Percentiles rank a stretch among this genome's conserved stretches.
These are phyloP conservation scores for Picea abies DNA, from an alignment of 83 land plant species.

Conservation along the genomic window DNA sequence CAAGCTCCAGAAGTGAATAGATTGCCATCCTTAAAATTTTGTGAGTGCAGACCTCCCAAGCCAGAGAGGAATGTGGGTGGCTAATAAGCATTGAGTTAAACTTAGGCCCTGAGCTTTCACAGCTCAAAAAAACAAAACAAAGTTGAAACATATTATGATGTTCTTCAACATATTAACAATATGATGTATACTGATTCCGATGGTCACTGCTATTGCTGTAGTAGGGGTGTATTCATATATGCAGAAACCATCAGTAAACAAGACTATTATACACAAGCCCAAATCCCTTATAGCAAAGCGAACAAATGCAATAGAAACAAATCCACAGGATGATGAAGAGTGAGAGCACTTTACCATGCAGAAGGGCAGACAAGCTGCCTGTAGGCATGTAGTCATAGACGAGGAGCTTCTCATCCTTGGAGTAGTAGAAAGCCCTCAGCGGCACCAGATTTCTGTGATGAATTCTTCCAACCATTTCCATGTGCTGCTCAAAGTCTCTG, in stretches of 20 bases:
- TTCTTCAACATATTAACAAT: not conserved
- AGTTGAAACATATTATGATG: too few species aligned
- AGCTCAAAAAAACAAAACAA: too few species aligned
- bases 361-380: conserved; percentile 55
- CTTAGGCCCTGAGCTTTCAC: too few species aligned
- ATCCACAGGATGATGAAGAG: not conserved
- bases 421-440: conserved; percentile 67
- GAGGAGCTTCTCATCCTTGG: conserved; percentile 77
- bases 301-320: conserved; percentile 2
- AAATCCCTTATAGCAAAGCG: not conserved
- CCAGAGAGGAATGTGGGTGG: too few species aligned
- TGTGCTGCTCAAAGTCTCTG: conserved; percentile 78
- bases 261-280: not conserved
- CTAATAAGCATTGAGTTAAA: too few species aligned
- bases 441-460: conserved; percentile 56
- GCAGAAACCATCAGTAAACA: not conserved
- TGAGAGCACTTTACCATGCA: conserved; percentile 55
- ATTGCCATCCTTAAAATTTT: too few species aligned
- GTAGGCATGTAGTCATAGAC: conserved; percentile 50
- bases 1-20: too few species aligned
- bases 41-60: too few species aligned
- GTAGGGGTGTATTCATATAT: not conserved
- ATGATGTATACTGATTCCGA: not conserved
- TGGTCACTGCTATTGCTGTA: not conserved
- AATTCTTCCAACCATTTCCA: conserved; percentile 64